Evolutionary conservation across 140 eudicot genomes (phyloP), one percentile per base, ranked within the genome.

Genomic region (Stevia rebaudiana): DNA sequence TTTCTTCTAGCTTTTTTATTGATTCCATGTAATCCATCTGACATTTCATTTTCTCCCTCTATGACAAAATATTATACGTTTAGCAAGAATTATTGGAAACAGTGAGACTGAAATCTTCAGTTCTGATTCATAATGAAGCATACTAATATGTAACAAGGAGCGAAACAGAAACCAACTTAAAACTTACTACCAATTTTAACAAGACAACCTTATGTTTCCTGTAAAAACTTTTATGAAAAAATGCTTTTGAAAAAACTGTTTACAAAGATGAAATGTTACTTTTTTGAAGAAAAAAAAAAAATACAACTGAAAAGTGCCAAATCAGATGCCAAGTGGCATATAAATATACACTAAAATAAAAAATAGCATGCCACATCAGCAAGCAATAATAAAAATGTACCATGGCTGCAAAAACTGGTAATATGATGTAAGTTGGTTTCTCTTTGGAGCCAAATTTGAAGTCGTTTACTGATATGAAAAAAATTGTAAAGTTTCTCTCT

Each of bases 1-100:
- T 94, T 78, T 94, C 99, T 77, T 94, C 97, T 5, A 94, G 97
- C 84, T 88, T 78, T 74, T 94, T 88, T 24, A 94, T 88, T 21
- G 99, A 94, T 74, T 94, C 99, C 92, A 88, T 83, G 80, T 94
- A 94, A 42, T 94, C 99, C 97, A 86, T 86, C 77, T 94, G 99
- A 46, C 97, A 94, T 74, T 88, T 94, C 73, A 77, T 64, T 76
- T 86, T 88, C 82, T 88, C 99, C 79, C 86, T 86, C 99, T 94
- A 63, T 42, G 21, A 63, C 48, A 39, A 1, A 56, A 33, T 54
- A 76, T 22, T 49, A 13, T 22, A 74, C 19, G 16, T 48, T 35
- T 25, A 33, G 67, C 3, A 57, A n/a, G 30, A 33, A 55, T 73
- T 53, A 53, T 13, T 41, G 15, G 18, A 33, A 11, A 48, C 28